A percentile compares a stretch with the other conserved stretches of the same genome.
Evolutionary conservation across 2,329 filamentous ascomycete genomes (phyloP).

Genomic region (Pseudocercospora pini-densiflorae): DNA sequence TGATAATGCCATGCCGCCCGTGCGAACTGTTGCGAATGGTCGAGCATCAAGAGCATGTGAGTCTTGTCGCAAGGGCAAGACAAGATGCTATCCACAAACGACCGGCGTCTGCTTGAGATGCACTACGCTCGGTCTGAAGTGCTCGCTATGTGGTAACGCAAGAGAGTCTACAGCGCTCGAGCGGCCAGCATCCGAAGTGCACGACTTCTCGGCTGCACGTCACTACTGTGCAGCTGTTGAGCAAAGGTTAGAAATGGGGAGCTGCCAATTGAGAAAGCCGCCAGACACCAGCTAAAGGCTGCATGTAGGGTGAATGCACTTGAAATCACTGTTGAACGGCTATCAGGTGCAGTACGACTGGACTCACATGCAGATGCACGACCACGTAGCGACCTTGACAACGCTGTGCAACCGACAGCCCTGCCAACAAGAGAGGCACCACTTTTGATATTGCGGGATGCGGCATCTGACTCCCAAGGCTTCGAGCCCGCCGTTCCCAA

Average conservation of each 20-base stretch:
- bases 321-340: not conserved
- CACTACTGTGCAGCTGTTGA: conserved; percentile 3
- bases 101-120: conserved; percentile 2
- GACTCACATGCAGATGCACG: not conserved
- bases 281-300: not conserved
- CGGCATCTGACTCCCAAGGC: conserved; percentile 3
- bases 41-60: conserved; percentile 7
- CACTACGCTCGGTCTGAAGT: not conserved
- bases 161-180: not conserved
- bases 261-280: too few species aligned
- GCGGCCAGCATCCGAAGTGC: not conserved
- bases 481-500: not conserved
- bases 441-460: conserved; percentile 14
- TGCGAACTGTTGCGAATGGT: conserved; percentile 1
- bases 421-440: conserved; percentile 4
- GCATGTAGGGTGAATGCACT: not conserved
- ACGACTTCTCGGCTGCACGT: too few species aligned
- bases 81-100: not conserved
- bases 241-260: not conserved
- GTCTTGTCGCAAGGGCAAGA: conserved; percentile 11
- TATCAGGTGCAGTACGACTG: not conserved
- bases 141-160: not conserved
- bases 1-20: not conserved
- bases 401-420: not conserved
- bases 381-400: not conserved